Base-by-base conservation (phyloP, 2,329 filamentous ascomycete species). In the Colletotrichum lentis region DNA sequence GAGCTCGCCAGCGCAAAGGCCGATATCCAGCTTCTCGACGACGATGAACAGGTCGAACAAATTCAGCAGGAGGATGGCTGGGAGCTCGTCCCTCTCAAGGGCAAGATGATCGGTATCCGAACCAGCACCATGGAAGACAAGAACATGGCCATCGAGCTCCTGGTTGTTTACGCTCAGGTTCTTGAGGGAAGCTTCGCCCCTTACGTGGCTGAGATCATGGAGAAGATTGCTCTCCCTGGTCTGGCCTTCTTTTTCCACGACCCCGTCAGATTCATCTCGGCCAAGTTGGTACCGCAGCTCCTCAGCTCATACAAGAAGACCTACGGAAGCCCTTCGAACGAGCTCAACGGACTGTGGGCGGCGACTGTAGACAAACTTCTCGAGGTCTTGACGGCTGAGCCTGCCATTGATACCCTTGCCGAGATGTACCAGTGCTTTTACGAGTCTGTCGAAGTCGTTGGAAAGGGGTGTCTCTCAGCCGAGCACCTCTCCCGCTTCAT, bases 401-500 rank as follows among this genome's bases (percentile, higher is more conserved):
- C 96, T 22, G 94, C 94, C 1, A 94, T 99, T 67, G 96, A 99
- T 74, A 97, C 96, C 0, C 86, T 99, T 54, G 95, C 96, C 1
- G 96, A 98, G 81, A 97, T 99, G 93, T 99, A 97, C 80, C 95
- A 98, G 80, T 99, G 96, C 83, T 99, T 99, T 84, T 99, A 99
- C 79, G 96, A 99, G 79, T 97, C 93, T 31, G 90, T 99, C 8
- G 95, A 98, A 81, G 94, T 97, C 24, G 88, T 97, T 72, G 95
- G 95, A 68, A 93, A 92, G 79, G 89, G 92, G 73, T 95, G 91
- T 76, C 85, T 99, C 54, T 92, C 86, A 6, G 83, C 85, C 46
- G 85, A 90, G 46, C 91, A 97, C 77, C 94, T 99, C 91, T 84
- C 85, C 65, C 88, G 88, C 52, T 99, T 98, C 79, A 95, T 98